phyloP scores from a whole-genome alignment of 106 monocot genomes.

The Cymbidium sinense region DNA sequence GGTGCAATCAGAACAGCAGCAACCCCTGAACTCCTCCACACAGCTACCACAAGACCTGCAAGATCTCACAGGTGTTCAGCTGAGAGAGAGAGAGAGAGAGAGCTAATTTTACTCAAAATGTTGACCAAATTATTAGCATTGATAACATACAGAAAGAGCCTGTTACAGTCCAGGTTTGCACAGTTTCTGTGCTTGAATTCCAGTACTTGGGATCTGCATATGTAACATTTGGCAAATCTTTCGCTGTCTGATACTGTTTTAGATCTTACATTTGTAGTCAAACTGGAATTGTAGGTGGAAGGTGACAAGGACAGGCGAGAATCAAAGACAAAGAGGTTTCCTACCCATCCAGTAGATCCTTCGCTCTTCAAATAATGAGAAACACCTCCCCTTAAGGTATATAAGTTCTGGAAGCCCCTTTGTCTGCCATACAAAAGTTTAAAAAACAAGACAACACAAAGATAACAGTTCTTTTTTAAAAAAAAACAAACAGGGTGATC shows the following conservation, averaged over 20 bases:
- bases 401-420: constrained; percentile 79
- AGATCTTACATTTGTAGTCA: constrained; percentile 6
- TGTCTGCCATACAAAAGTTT: constrained; percentile 32
- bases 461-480: constrained; percentile 1
- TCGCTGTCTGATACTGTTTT: constrained; percentile 14
- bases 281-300: constrained; percentile 44
- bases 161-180: constrained; percentile 91
- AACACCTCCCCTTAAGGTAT: constrained; percentile 77
- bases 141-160: constrained; percentile 68
- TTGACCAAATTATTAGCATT: background rate
- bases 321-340: constrained; percentile 93
- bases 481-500: background rate
- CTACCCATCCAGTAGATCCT: constrained; percentile 72
- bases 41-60: constrained; percentile 66
- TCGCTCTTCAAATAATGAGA: constrained; percentile 78
- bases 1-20: constrained; percentile 68
- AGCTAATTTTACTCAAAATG: background rate
- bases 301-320: constrained; percentile 80
- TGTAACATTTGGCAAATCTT: constrained; percentile 65
- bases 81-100: background rate
- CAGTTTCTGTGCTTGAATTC: constrained; percentile 89
- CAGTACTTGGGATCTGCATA: constrained; percentile 46
- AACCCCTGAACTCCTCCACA: constrained; percentile 57
- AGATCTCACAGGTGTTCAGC: constrained; percentile 5
- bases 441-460: background rate